Percentiles rank a stretch among this genome's conserved stretches.
Evolutionary conservation across 805 yeast species (phyloP).

Genomic region (Ogataea haglerorum): DNA sequence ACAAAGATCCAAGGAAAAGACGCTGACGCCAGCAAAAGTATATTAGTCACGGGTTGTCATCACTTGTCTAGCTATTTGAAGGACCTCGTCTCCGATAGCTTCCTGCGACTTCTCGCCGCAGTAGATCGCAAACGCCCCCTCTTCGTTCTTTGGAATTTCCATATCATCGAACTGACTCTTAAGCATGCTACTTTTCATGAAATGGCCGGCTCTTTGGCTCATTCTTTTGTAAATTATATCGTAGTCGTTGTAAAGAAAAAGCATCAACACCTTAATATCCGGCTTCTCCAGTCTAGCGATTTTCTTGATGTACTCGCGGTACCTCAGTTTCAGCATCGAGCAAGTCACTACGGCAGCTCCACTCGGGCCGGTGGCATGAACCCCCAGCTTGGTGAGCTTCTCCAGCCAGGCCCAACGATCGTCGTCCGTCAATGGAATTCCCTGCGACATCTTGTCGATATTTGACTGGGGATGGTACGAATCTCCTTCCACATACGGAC

Average conservation of each 20-base stretch:
- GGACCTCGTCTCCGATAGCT: conserved; percentile 14
- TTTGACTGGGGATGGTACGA: conserved; percentile 65
- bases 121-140: conserved; percentile 13
- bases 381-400: conserved; percentile 40
- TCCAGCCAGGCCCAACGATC: conserved; percentile 92
- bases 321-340: conserved; percentile 73
- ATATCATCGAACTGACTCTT: conserved; percentile 70
- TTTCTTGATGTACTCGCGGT: conserved; percentile 59
- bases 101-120: conserved; percentile 21
- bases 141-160: conserved; percentile 55
- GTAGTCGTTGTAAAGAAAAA: conserved; percentile 64
- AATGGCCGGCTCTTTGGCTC: conserved; percentile 65
- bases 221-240: conserved; percentile 64
- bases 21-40: conserved; percentile 4
- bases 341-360: conserved; percentile 63
- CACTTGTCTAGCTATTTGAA: neutral
- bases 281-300: conserved; percentile 22
- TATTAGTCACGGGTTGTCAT: neutral
- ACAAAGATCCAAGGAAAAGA: conserved; percentile 18
- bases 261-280: conserved; percentile 47
- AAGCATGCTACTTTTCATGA: conserved; percentile 85
- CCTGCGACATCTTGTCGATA: conserved; percentile 77
- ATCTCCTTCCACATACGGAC: conserved; percentile 84
- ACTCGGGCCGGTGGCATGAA: conserved; percentile 31
- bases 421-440: conserved; percentile 79